Evolutionary conservation across 306 rosid species (phyloP).

Genomic region (Fragaria iinumae): DNA sequence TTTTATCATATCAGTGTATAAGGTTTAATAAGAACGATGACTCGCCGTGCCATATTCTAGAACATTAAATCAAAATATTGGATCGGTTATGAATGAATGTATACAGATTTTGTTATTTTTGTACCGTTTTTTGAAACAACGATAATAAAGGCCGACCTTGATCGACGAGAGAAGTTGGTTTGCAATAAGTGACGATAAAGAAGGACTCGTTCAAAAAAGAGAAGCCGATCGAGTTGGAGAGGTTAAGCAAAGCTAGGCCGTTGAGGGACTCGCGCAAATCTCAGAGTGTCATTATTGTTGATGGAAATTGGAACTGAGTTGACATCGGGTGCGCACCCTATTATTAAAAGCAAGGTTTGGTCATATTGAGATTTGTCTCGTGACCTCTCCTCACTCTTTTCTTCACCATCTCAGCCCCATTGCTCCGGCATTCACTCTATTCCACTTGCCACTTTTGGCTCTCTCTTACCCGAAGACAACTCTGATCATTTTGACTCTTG

Average conservation of each 20-base stretch:
- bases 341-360: neutral
- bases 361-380: constrained; percentile 16
- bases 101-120: neutral
- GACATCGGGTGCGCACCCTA: neutral
- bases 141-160: neutral
- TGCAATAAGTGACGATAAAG: neutral
- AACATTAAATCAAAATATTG: neutral
- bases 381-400: constrained; percentile 20
- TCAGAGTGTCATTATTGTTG: neutral
- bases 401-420: constrained; percentile 3
- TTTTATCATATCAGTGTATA: neutral
- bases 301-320: neutral
- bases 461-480: neutral
- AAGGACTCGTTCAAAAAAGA: neutral
- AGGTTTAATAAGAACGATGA: neutral
- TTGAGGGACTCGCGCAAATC: neutral
- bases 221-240: neutral
- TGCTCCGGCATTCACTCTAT: constrained; percentile 2
- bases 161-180: neutral
- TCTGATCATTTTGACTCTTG: neutral
- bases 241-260: neutral
- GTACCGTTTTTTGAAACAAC: neutral
- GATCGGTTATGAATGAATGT: neutral
- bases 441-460: constrained; percentile 9
- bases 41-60: neutral